phyloP scores from a whole-genome alignment of 768 basidiomycete species.

The Lactarius sp. region DNA sequence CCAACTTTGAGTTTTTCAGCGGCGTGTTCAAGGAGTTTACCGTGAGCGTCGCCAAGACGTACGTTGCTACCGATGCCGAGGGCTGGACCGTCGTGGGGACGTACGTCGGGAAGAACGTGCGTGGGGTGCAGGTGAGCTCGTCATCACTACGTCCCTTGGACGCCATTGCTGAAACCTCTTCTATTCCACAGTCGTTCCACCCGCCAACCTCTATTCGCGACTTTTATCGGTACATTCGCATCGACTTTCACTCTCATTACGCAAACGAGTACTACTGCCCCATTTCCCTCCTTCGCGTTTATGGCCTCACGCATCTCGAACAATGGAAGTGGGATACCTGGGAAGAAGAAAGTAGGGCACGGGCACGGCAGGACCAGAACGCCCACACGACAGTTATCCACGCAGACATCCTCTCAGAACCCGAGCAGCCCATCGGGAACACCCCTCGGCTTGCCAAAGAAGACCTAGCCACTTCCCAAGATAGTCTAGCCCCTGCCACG shows the following conservation, averaged over 20 bases:
- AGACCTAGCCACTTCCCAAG: not conserved
- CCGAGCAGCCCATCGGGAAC: constrained; percentile 23
- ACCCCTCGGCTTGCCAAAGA: not conserved
- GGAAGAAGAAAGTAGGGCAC: constrained; percentile 62
- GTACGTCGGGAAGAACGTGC: constrained; percentile 80
- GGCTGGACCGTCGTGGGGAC: constrained; percentile 67
- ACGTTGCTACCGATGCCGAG: constrained; percentile 35
- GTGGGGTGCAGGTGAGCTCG: constrained; percentile 78
- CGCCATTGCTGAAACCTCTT: not conserved
- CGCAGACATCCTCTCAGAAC: constrained; percentile 29
- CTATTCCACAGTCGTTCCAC: constrained; percentile 61
- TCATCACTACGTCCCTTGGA: too few relatives aligned
- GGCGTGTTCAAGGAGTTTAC: constrained; percentile 92
- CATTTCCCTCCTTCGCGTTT: constrained; percentile 85
- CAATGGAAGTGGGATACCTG: constrained; percentile 91
- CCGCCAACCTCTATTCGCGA: constrained; percentile 64
- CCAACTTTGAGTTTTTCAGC: constrained; percentile 97
- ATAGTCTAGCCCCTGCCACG: not conserved
- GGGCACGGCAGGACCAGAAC: constrained; percentile 34
- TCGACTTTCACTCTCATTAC: constrained; percentile 92
- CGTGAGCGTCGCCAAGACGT: constrained; percentile 61
- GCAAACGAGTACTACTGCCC: constrained; percentile 97
- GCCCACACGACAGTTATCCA: constrained; percentile 10
- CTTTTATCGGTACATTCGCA: constrained; percentile 91
- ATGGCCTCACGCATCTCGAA: constrained; percentile 94